Base-by-base conservation (phyloP, 2,329 filamentous ascomycete species). In the Stromatinia cepivora region DNA sequence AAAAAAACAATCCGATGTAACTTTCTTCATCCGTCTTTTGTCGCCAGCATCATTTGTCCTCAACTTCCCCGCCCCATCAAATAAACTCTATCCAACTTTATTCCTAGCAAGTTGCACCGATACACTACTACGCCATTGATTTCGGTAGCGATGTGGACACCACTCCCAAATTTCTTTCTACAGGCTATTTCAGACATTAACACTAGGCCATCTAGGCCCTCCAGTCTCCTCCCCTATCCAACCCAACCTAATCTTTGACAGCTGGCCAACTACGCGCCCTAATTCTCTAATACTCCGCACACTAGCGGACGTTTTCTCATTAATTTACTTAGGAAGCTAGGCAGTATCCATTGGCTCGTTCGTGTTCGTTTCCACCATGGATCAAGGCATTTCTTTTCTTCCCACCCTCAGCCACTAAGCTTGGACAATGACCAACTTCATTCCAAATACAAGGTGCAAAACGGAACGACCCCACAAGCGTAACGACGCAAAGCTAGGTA, bases 391-490 rank as follows among this genome's bases (percentile, higher is more conserved):
- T 50, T 52, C 20, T 28, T 58, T 52, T 36, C 31, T 66, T 34
- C 50, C 48, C 25, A 66, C 39, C 7, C 13, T 25, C 45, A 63
- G 59, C 45, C 59, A 63, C 45, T 36, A 36, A 50, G 59, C 59
- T 63, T 63, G 46, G 59, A 50, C 59, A 50, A 36, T 50, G 31
- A 42, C 13, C 54, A 57, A 57, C n/a, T n/a, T 53, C 22, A 65
- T 65, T 65, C 62, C 62, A 65, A 65, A 65, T 65, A 54, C 58
- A 62, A 17, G 42, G 28, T 48, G 58, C 58, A 62, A 62, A 36
- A 34, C 58, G 42, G 58, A 46, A 48, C 28, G 13, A 48, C 58
- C 42, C 59, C 59, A 63, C 59, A 39, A 63, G 45, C 45, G 8
- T 45, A 62, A 15, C 45, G 42, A 61, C 20, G 42, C 11, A 48